Conservation (phyloP, 495 filamentous ascomycete genomes). For the Penicillium flavigenum region DNA sequence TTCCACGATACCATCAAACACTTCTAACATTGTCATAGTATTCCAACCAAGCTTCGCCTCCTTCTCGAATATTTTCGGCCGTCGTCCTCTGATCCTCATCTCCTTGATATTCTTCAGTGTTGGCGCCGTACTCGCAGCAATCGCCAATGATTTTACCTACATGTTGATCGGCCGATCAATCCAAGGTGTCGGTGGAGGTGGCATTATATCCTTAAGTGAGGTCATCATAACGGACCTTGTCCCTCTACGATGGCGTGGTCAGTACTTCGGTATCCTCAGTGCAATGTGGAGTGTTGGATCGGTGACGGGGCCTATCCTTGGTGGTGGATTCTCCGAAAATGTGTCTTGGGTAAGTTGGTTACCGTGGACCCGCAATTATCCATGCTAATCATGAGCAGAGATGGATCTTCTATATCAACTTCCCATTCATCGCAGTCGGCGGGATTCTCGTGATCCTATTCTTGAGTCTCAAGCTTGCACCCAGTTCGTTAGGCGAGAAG, state of each 20-base stretch:
- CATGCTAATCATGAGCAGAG: conserved; percentile 23
- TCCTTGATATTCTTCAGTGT: conserved; percentile 55
- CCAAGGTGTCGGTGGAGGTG: conserved; percentile 73
- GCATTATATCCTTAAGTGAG: conserved; percentile 63
- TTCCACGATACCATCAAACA: neutral
- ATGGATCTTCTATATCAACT: conserved; percentile 58
- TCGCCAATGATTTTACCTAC: conserved; percentile 58
- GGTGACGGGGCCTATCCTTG: conserved; percentile 66
- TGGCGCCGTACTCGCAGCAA: conserved; percentile 57
- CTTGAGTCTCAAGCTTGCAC: conserved; percentile 46
- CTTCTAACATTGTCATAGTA: conserved; percentile 17
- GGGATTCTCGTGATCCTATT: conserved; percentile 48
- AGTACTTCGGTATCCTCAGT: conserved; percentile 53
- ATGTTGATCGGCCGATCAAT: conserved; percentile 66
- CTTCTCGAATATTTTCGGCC: conserved; percentile 45
- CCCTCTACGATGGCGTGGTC: conserved; percentile 42
- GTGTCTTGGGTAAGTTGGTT: conserved; percentile 54
- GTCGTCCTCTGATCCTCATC: conserved; percentile 46
- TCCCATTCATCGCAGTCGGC: conserved; percentile 54
- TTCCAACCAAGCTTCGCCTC: conserved; percentile 46
- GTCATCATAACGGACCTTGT: conserved; percentile 70
- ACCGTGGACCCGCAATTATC: neutral
- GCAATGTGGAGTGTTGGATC: conserved; percentile 66
- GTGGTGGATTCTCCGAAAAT: conserved; percentile 65
- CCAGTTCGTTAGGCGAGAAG: conserved; percentile 39